A percentile compares a stretch with the other conserved stretches of the same genome.
phyloP scores from a whole-genome alignment of 2,329 filamentous ascomycete genomes.

The Sporothrix pseudoabietina region DNA sequence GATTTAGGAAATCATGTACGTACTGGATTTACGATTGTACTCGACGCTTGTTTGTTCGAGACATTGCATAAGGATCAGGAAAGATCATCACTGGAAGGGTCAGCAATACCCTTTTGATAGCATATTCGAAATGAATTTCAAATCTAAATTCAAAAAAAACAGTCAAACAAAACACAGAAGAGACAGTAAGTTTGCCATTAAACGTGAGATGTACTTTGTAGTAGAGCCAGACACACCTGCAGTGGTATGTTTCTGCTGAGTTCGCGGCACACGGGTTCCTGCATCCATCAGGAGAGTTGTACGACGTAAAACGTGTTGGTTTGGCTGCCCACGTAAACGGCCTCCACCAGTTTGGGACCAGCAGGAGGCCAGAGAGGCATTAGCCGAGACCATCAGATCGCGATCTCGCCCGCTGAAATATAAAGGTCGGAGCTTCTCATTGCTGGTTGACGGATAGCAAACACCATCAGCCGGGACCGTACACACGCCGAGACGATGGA shows the following conservation, averaged over 20 bases:
- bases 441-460: background rate
- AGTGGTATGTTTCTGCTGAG: background rate
- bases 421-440: too few relatives aligned
- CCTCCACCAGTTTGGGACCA: background rate
- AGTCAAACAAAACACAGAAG: background rate
- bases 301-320: background rate
- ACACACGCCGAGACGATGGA: background rate
- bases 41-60: background rate
- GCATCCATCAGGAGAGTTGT: background rate
- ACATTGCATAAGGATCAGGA: background rate
- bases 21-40: background rate
- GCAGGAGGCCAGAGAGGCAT: background rate
- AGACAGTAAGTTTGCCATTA: background rate
- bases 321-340: background rate
- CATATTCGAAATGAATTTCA: background rate
- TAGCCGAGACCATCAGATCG: background rate
- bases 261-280: background rate
- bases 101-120: background rate
- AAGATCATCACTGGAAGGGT: background rate
- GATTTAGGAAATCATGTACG: constrained; percentile 2
- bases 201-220: background rate
- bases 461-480: background rate
- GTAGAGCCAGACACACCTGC: background rate
- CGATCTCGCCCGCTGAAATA: background rate
- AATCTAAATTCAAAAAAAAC: background rate